These are phyloP conservation scores for Chamaecrista fasciculata DNA, from an alignment of 306 rosid species.

Conservation along the genomic window DNA sequence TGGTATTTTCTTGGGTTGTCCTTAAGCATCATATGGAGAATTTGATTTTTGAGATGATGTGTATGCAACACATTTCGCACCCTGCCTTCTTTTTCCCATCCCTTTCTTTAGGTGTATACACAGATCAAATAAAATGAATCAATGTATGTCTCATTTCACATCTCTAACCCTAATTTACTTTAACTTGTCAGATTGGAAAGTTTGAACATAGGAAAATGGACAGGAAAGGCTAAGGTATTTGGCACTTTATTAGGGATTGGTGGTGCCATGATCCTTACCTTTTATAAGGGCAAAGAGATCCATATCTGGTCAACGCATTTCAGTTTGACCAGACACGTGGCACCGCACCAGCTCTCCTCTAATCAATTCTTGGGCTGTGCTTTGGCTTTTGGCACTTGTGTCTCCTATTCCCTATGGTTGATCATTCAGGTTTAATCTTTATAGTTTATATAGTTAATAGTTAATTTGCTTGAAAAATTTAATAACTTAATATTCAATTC, in stretches of 20 bases:
- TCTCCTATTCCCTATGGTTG: slow-evolving; percentile 29
- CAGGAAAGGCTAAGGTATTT: slow-evolving; percentile 29
- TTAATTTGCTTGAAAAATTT: too few species aligned
- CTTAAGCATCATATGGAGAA: too few species aligned
- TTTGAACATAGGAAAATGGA: slow-evolving; percentile 14
- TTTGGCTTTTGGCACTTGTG: slow-evolving; percentile 25
- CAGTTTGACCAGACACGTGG: not conserved
- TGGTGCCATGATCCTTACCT: slow-evolving; percentile 37
- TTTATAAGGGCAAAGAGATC: slow-evolving; percentile 27
- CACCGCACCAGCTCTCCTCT: not conserved
- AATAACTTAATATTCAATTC: too few species aligned
- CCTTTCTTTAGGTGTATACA: too few species aligned
- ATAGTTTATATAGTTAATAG: too few species aligned
- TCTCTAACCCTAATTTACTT: too few species aligned
- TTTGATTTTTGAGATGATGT: too few species aligned
- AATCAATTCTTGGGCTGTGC: slow-evolving; percentile 13
- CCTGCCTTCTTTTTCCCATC: too few species aligned
- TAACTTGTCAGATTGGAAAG: slow-evolving; percentile 25
- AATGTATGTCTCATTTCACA: too few species aligned
- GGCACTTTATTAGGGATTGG: slow-evolving; percentile 29
- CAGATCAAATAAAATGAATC: too few species aligned
- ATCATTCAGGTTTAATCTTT: slow-evolving; percentile 36
- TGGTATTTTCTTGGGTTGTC: too few species aligned
- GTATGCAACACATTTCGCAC: too few species aligned
- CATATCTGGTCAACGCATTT: slow-evolving; percentile 30